These are phyloP conservation scores for Chloropicon primus DNA, from an alignment of 139 green algal genomes.

Conservation along the genomic window DNA sequence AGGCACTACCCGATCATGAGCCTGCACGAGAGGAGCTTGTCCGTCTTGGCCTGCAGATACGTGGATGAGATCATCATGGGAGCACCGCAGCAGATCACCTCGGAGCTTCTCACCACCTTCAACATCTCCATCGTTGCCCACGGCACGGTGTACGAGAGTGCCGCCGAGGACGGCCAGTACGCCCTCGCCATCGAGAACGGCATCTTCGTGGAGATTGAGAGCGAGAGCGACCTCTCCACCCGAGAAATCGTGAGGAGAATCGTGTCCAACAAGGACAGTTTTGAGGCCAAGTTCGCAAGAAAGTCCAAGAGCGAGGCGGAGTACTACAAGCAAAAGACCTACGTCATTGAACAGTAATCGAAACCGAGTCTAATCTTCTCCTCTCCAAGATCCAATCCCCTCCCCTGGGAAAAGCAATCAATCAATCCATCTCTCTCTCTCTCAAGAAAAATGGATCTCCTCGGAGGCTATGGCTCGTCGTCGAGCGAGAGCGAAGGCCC, in stretches of 20 bases:
- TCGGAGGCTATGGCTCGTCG: background rate
- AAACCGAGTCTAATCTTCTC: too few relatives aligned
- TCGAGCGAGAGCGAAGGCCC: background rate
- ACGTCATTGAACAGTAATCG: slow-evolving; percentile 26
- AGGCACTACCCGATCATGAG: slow-evolving; percentile 93
- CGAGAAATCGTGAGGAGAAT: slow-evolving; percentile 83
- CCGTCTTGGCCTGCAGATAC: slow-evolving; percentile 87
- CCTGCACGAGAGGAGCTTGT: slow-evolving; percentile 87
- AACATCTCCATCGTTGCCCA: slow-evolving; percentile 85
- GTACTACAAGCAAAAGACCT: slow-evolving; percentile 50
- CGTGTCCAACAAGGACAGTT: slow-evolving; percentile 67
- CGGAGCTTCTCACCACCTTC: slow-evolving; percentile 89
- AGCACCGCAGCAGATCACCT: slow-evolving; percentile 43
- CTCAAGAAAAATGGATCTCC: background rate
- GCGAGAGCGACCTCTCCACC: slow-evolving; percentile 57
- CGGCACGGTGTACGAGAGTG: slow-evolving; percentile 53
- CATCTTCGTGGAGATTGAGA: slow-evolving; percentile 44
- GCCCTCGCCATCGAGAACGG: slow-evolving; percentile 3
- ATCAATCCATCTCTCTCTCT: too few relatives aligned
- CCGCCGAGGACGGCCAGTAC: slow-evolving; percentile 2
- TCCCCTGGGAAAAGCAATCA: too few relatives aligned
- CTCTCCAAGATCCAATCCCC: too few relatives aligned
- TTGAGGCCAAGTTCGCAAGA: slow-evolving; percentile 59
- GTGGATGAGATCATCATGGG: slow-evolving; percentile 94
- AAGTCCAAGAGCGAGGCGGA: slow-evolving; percentile 54